A percentile compares a stretch with the other conserved stretches of the same genome.
Evolutionary conservation across 2,329 filamentous ascomycete genomes (phyloP).

Genomic region (Madurella fahalii): DNA sequence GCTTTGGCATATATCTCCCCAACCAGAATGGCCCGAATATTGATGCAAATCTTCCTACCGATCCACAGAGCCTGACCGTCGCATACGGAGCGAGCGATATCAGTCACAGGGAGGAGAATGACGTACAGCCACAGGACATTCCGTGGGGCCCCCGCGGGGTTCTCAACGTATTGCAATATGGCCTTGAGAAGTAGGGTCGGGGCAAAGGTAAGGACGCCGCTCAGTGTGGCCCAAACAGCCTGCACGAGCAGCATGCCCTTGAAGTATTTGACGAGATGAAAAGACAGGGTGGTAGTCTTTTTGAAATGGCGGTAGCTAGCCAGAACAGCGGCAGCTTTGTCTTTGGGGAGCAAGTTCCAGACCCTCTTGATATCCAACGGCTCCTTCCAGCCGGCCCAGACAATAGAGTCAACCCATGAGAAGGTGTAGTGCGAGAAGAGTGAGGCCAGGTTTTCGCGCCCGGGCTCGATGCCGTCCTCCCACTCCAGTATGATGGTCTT

Average conservation of each 20-base stretch:
- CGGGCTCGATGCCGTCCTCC: constrained; percentile 83
- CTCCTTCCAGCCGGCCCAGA: constrained; percentile 83
- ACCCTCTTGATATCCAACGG: constrained; percentile 79
- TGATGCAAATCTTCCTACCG: constrained; percentile 89
- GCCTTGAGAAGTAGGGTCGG: constrained; percentile 87
- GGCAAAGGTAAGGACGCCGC: constrained; percentile 81
- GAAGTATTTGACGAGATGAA: constrained; percentile 83
- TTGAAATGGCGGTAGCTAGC: constrained; percentile 80
- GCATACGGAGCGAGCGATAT: constrained; percentile 73
- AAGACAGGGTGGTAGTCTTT: constrained; percentile 73
- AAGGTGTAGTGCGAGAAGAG: constrained; percentile 85
- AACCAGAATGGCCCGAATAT: constrained; percentile 88
- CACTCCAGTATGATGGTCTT: constrained; percentile 83
- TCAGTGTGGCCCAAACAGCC: constrained; percentile 72
- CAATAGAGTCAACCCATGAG: constrained; percentile 82
- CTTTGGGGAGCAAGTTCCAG: constrained; percentile 84
- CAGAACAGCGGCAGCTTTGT: constrained; percentile 80
- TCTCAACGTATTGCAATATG: constrained; percentile 91
- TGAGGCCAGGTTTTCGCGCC: constrained; percentile 81
- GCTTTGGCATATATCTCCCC: constrained; percentile 98
- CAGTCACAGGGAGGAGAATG: constrained; percentile 79
- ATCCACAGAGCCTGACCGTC: constrained; percentile 89
- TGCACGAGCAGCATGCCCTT: constrained; percentile 71
- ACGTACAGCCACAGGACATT: constrained; percentile 97
- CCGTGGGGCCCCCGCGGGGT: constrained; percentile 66